Conservation (phyloP, 2,329 filamentous ascomycete species). For the Camillea tinctor region DNA sequence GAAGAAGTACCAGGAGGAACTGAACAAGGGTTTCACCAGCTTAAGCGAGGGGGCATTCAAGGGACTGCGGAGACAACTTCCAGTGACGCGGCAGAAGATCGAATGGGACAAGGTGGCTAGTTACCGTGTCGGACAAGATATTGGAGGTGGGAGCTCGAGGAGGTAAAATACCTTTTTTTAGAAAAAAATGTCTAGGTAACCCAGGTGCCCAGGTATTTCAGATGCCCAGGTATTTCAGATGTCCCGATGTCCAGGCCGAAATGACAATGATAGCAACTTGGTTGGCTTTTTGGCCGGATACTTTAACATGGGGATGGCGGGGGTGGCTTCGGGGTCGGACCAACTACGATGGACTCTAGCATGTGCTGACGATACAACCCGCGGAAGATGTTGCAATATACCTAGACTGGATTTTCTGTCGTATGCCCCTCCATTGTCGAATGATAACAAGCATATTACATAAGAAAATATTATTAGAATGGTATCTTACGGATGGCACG, state of each 20-base stretch:
- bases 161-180: too few relatives aligned
- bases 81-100: conserved; percentile 96
- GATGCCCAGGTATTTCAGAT: conserved; percentile 2
- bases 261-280: too few relatives aligned
- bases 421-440: neutral
- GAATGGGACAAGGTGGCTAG: conserved; percentile 98
- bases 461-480: neutral
- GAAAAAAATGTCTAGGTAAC: too few relatives aligned
- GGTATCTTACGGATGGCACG: neutral
- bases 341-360: neutral
- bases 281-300: neutral
- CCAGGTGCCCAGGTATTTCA: conserved; percentile 3
- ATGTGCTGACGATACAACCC: neutral
- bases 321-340: neutral
- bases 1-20: conserved; percentile 92
- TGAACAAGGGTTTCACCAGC: conserved; percentile 85
- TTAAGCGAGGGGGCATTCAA: conserved; percentile 96
- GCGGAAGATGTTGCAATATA: neutral
- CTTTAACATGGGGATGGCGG: conserved; percentile 5
- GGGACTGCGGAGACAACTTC: conserved; percentile 84
- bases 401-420: neutral
- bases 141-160: conserved; percentile 64
- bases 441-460: neutral
- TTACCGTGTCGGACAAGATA: conserved; percentile 81
- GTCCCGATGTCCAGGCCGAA: too few relatives aligned